A percentile compares a stretch with the other conserved stretches of the same genome.
These are phyloP conservation scores for Platanus orientalis DNA, from an alignment of 164 flowering plant genomes.

Conservation along the genomic window DNA sequence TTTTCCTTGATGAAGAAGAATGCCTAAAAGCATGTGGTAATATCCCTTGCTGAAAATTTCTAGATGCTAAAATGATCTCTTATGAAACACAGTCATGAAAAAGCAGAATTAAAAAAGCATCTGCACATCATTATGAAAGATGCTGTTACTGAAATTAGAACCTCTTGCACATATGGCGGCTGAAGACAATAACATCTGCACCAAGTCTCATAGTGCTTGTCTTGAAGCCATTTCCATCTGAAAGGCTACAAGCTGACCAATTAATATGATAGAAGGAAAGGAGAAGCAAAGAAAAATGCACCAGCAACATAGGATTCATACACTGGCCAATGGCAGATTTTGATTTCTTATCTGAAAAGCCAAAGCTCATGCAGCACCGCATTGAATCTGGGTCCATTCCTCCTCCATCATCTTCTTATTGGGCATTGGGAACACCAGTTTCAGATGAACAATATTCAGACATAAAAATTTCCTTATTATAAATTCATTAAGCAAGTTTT, in stretches of 20 bases:
- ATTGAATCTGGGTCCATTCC: conserved; percentile 92
- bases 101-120: not conserved
- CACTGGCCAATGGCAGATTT: conserved; percentile 75
- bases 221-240: conserved; percentile 99
- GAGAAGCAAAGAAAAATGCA: not conserved
- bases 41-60: not conserved
- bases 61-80: not conserved
- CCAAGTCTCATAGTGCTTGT: conserved; percentile 95
- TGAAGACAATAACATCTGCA: conserved; percentile 88
- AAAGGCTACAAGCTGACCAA: conserved; percentile 29
- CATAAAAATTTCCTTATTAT: not conserved
- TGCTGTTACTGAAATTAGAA: conserved; percentile 17
- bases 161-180: conserved; percentile 52
- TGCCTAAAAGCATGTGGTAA: not conserved
- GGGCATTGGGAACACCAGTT: conserved; percentile 7
- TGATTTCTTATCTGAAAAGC: conserved; percentile 82
- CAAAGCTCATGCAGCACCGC: conserved; percentile 91
- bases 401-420: conserved; percentile 83
- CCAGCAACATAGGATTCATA: conserved; percentile 27
- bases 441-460: conserved; percentile 2
- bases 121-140: not conserved
- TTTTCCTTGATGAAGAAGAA: not conserved
- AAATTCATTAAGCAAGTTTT: not conserved
- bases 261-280: conserved; percentile 11
- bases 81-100: not conserved